Evolutionary conservation across 2,329 filamentous ascomycete species (phyloP).

Genomic region (Pestalotiopsis fici): DNA sequence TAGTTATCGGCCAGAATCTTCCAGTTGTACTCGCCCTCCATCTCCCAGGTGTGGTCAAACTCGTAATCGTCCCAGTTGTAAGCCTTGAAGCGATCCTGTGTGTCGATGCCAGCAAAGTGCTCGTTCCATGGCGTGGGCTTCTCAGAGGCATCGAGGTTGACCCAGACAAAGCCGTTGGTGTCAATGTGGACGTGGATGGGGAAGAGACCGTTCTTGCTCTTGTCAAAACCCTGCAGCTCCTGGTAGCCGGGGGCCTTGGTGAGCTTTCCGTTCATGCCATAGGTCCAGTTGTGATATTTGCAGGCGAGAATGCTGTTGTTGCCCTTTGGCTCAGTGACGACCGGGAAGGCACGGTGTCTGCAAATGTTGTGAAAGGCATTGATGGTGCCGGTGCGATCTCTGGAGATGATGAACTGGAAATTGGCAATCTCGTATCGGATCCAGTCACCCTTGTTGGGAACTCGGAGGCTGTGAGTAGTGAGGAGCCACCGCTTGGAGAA

Average conservation of each 20-base stretch:
- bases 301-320: conserved; percentile 55
- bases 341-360: conserved; percentile 60
- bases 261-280: conserved; percentile 56
- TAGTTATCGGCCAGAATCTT: conserved; percentile 49
- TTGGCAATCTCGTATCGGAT: conserved; percentile 55
- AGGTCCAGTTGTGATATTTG: conserved; percentile 65
- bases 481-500: conserved; percentile 32
- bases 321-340: conserved; percentile 53
- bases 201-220: conserved; percentile 55
- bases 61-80: conserved; percentile 40
- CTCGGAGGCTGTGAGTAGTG: neutral
- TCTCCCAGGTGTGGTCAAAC: conserved; percentile 42
- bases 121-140: conserved; percentile 39
- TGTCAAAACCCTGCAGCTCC: conserved; percentile 56
- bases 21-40: conserved; percentile 44
- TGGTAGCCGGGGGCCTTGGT: conserved; percentile 63
- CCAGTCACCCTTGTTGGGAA: conserved; percentile 41
- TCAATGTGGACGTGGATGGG: conserved; percentile 56
- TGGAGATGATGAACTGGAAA: conserved; percentile 55
- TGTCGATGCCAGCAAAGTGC: conserved; percentile 34
- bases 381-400: conserved; percentile 43
- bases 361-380: conserved; percentile 67
- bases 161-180: conserved; percentile 56
- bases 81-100: conserved; percentile 31
- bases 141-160: conserved; percentile 43